phyloP scores from a whole-genome alignment of 148 eudicot species.

The Amaranthus hypochondriacus region DNA sequence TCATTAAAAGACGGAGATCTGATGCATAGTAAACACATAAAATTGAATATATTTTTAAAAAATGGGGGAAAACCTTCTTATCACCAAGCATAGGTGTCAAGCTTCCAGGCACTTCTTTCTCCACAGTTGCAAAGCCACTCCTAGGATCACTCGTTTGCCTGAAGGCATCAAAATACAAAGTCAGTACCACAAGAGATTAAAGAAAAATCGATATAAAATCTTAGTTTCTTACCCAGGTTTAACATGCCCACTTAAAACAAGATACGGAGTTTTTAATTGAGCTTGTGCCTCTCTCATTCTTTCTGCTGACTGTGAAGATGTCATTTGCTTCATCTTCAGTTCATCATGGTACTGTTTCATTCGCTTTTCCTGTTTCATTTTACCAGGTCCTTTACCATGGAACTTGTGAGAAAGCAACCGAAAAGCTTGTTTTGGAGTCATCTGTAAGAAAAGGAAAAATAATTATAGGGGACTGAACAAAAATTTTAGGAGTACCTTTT shows the following conservation, averaged over 20 bases:
- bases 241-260: constrained; percentile 87
- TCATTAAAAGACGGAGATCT: not conserved
- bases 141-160: constrained; percentile 96
- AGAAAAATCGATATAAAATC: not conserved
- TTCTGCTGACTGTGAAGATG: constrained; percentile 73
- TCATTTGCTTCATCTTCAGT: constrained; percentile 83
- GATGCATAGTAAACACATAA: not conserved
- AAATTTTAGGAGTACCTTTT: no score
- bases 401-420: constrained; percentile 79
- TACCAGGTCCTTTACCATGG: constrained; percentile 98
- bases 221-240: constrained; percentile 71
- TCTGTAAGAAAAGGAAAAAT: constrained; percentile 38
- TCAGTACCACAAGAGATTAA: not conserved
- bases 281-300: constrained; percentile 96
- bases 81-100: constrained; percentile 99
- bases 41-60: not conserved
- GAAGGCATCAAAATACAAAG: constrained; percentile 12
- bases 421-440: constrained; percentile 94
- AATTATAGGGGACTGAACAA: no score
- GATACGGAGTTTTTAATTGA: constrained; percentile 65
- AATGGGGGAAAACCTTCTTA: constrained; percentile 54
- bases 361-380: constrained; percentile 88
- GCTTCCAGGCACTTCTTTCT: constrained; percentile 84
- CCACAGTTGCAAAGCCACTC: constrained; percentile 93
- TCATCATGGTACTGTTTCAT: constrained; percentile 81